phyloP scores from a whole-genome alignment of 2,329 filamentous ascomycete genomes.

The Colletotrichum noveboracense region DNA sequence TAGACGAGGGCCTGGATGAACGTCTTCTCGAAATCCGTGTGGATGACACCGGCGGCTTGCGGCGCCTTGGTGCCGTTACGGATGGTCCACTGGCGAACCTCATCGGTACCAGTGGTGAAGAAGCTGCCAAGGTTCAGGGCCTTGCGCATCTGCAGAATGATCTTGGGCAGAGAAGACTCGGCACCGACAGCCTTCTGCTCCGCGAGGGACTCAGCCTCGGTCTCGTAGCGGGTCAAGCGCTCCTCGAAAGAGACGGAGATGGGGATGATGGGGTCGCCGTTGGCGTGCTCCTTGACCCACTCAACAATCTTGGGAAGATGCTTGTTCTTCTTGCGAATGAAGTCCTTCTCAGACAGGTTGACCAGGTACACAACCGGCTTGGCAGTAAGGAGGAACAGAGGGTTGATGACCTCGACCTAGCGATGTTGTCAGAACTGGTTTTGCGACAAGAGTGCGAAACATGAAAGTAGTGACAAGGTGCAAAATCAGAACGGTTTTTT shows the following conservation, averaged over 20 bases:
- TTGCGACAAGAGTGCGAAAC: conserved; percentile 23
- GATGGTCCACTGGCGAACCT: conserved; percentile 98
- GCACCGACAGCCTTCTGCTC: conserved; percentile 89
- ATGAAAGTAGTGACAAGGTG: conserved; percentile 21
- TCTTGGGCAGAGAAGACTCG: conserved; percentile 89
- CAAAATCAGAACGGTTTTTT: conserved; percentile 44
- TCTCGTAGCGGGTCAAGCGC: conserved; percentile 80
- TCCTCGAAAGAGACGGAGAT: conserved; percentile 95
- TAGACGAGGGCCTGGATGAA: conserved; percentile 97
- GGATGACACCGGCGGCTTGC: conserved; percentile 95
- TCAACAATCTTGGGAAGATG: conserved; percentile 90
- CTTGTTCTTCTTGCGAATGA: conserved; percentile 99
- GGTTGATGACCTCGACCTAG: conserved; percentile 97
- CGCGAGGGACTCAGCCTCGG: conserved; percentile 76
- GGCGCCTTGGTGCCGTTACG: conserved; percentile 97
- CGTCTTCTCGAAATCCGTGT: conserved; percentile 98
- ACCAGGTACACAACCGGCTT: conserved; percentile 98
- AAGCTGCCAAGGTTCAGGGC: conserved; percentile 89
- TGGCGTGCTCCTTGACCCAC: conserved; percentile 92
- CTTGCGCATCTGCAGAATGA: conserved; percentile 92
- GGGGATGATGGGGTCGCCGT: conserved; percentile 89
- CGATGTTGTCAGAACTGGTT: conserved; percentile 31
- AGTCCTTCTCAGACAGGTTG: conserved; percentile 97
- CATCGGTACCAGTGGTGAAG: conserved; percentile 95
- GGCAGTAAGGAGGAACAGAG: conserved; percentile 90